These are phyloP conservation scores for Myxozyma kluyveri DNA, from an alignment of 805 yeast species.

Conservation along the genomic window DNA sequence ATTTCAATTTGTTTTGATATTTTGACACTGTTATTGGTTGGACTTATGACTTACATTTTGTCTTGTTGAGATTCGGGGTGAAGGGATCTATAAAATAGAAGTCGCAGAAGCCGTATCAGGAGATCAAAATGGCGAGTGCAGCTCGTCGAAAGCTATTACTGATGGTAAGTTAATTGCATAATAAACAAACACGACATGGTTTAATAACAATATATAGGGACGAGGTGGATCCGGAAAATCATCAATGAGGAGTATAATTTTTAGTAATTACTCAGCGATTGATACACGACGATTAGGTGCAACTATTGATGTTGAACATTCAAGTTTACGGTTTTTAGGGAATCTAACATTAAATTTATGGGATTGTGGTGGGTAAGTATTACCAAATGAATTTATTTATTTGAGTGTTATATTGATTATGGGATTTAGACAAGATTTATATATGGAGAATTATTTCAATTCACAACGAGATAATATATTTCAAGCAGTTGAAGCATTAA, in stretches of 20 bases:
- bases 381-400: background rate
- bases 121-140: slow-evolving; percentile 26
- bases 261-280: slow-evolving; percentile 92
- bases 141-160: slow-evolving; percentile 58
- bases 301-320: slow-evolving; percentile 97
- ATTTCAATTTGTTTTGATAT: too few species aligned
- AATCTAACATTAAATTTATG: slow-evolving; percentile 92
- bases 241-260: slow-evolving; percentile 94
- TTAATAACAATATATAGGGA: slow-evolving; percentile 16
- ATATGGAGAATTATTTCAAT: slow-evolving; percentile 89
- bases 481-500: slow-evolving; percentile 91
- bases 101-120: too few species aligned
- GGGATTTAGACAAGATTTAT: slow-evolving; percentile 77
- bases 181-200: too few species aligned
- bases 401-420: background rate
- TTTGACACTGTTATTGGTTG: too few species aligned
- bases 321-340: slow-evolving; percentile 86
- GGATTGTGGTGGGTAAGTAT: slow-evolving; percentile 84
- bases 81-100: too few species aligned
- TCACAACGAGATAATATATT: slow-evolving; percentile 89
- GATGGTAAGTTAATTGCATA: slow-evolving; percentile 50
- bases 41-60: too few species aligned
- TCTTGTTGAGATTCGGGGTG: too few species aligned
- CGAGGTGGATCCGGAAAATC: slow-evolving; percentile 97
- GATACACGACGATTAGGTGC: slow-evolving; percentile 95